Base-by-base conservation (phyloP, 768 basidiomycete genomes). In the Lactarius hatsudake region DNA sequence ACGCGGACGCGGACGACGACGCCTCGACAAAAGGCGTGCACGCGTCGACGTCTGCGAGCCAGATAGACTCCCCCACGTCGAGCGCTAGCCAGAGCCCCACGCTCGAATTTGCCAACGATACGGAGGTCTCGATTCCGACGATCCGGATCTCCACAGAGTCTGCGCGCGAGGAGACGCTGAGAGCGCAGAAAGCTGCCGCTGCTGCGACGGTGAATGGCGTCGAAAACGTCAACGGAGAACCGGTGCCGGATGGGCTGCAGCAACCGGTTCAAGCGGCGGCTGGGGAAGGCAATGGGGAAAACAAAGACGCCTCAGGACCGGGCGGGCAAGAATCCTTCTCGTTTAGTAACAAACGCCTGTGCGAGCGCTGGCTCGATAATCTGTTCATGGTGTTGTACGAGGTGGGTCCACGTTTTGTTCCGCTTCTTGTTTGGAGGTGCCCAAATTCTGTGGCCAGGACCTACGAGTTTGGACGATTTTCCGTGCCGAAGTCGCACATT, bases 401-500 rank as follows among this genome's bases (percentile, higher is more conserved):
- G 86, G 95, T 92, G 59, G 43, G 83, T 76, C 28, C n/a, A 42
- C 42, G 1, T 40, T 32, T 60, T 40, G 38, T 40, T 9, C 7
- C 10, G 9, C n/a, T 18, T 43, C 48, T 23, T 28, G 26, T 28
- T 34, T 23, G 30, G 23, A 5, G 23, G 48, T 40, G 9, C 28
- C 28, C 28, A 36, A 60, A 45, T 3, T 34, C 2, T 51, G 8
- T 69, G 26, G 32, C n/a, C 28, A 96, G 93, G 97, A 99, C 76
- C 81, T 99, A 45, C 87, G 97, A 18, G 92, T 99, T 5, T 98
- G 96, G 90, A 99, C 97, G 1, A 98, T 99, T 73, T 99, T 96
- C 86, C 86, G 97, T 28, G 96, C 97, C 2, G 97, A 98, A 75
- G 92, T 98, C 13, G 95, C 96, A 0, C 97, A 99, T 75, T 99